Conservation (phyloP, 2,329 filamentous ascomycete species). For the Aschersonia sp. region DNA sequence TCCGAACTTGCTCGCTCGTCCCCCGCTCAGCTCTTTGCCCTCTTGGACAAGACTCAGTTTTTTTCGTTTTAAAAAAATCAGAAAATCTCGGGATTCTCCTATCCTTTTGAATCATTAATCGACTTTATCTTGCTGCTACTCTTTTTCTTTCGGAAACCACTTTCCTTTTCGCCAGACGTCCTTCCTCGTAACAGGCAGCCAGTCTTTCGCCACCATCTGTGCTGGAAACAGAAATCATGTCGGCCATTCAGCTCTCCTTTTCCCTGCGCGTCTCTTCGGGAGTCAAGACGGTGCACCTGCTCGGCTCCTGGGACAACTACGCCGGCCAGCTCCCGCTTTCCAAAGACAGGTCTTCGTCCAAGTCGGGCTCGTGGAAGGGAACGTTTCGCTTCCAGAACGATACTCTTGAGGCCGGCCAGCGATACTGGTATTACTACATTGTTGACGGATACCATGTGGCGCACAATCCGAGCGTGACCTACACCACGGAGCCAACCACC, state of each 20-base stretch:
- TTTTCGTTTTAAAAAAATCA: no score
- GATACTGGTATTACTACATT: constrained; percentile 99
- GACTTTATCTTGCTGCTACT: no score
- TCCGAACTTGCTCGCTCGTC: no score
- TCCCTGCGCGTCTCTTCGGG: constrained; percentile 88
- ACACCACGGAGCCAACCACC: constrained; percentile 88
- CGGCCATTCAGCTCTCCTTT: constrained; percentile 87
- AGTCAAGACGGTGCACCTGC: constrained; percentile 93
- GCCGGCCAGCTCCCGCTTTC: constrained; percentile 84
- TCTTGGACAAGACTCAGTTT: no score
- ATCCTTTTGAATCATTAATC: no score
- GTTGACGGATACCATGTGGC: constrained; percentile 97
- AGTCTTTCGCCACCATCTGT: not conserved
- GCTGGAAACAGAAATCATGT: constrained; percentile 44
- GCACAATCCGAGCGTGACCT: constrained; percentile 83
- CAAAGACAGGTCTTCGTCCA: constrained; percentile 69
- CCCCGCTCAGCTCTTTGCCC: no score
- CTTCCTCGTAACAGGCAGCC: no score
- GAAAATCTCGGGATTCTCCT: no score
- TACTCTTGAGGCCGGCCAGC: constrained; percentile 73
- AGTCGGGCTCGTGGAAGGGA: constrained; percentile 86
- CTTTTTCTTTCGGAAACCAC: no score
- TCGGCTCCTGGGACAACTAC: constrained; percentile 98
- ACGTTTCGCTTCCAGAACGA: constrained; percentile 89
- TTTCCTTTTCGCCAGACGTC: no score